A percentile compares a stretch with the other conserved stretches of the same genome.
These are phyloP conservation scores for peach (Prunus persica) DNA, from an alignment of 306 rosid genomes.

Conservation along the genomic window DNA sequence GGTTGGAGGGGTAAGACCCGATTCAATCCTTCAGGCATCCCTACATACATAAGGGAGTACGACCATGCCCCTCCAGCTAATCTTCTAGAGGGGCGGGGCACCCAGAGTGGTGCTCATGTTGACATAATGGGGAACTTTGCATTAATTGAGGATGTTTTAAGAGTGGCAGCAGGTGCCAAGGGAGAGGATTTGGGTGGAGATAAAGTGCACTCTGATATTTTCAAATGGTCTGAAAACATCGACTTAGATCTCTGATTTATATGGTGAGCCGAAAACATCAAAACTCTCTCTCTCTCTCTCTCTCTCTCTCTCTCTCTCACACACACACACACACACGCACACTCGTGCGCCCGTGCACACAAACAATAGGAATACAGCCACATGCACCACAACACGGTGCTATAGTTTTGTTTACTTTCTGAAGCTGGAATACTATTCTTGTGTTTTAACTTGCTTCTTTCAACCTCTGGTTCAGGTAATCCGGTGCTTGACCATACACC, in stretches of 20 bases:
- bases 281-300: neutral
- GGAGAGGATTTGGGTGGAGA: constrained; percentile 82
- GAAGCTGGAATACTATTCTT: neutral
- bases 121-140: constrained; percentile 88
- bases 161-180: constrained; percentile 81
- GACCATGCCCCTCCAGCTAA: constrained; percentile 86
- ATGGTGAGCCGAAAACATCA: constrained; percentile 34
- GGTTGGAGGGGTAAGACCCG: constrained; percentile 81
- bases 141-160: constrained; percentile 65
- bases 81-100: constrained; percentile 85
- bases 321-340: neutral
- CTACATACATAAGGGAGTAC: constrained; percentile 59
- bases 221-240: constrained; percentile 63
- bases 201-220: constrained; percentile 61
- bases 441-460: neutral
- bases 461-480: constrained; percentile 29
- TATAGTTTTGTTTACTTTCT: neutral
- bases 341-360: neutral
- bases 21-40: constrained; percentile 79
- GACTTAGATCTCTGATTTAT: constrained; percentile 46
- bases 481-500: constrained; percentile 9
- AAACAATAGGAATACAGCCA: neutral
- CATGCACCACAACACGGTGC: neutral
- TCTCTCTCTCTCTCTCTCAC: neutral
- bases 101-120: constrained; percentile 86